phyloP scores from a whole-genome alignment of 805 yeast species.

The Metschnikowia drakensbergensis region DNA sequence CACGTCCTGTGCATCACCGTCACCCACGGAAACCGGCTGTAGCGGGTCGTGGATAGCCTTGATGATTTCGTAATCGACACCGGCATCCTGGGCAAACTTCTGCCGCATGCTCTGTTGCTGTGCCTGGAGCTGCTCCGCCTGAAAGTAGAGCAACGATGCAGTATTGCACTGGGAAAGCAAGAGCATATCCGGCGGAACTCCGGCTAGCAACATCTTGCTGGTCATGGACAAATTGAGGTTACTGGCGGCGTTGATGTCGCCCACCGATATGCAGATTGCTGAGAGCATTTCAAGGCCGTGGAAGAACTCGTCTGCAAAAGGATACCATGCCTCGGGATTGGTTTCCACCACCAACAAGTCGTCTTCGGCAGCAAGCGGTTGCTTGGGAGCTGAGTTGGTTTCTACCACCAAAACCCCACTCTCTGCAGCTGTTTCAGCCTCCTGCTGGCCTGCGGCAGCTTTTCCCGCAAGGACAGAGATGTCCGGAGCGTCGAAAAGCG shows the following conservation, averaged over 20 bases:
- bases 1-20: conserved; percentile 12
- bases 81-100: conserved; percentile 23
- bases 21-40: conserved; percentile 11
- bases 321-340: conserved; percentile 59
- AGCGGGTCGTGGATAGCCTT: conserved; percentile 18
- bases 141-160: conserved; percentile 65
- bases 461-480: background rate
- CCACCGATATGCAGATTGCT: conserved; percentile 64
- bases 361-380: background rate
- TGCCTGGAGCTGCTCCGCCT: conserved; percentile 60
- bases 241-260: conserved; percentile 62
- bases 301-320: conserved; percentile 74
- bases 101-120: conserved; percentile 33
- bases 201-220: conserved; percentile 71
- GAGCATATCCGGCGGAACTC: conserved; percentile 60
- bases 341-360: conserved; percentile 21
- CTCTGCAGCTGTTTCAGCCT: too few species aligned
- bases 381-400: too few species aligned
- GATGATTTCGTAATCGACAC: conserved; percentile 21
- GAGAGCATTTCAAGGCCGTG: conserved; percentile 72
- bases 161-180: conserved; percentile 63
- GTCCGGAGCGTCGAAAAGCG: conserved; percentile 6
- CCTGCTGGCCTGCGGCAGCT: too few species aligned
- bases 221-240: conserved; percentile 60
- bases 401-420: too few species aligned